Evolutionary conservation across 2,329 filamentous ascomycete genomes (phyloP).

Genomic region (Neopestalotiopsis sp.): DNA sequence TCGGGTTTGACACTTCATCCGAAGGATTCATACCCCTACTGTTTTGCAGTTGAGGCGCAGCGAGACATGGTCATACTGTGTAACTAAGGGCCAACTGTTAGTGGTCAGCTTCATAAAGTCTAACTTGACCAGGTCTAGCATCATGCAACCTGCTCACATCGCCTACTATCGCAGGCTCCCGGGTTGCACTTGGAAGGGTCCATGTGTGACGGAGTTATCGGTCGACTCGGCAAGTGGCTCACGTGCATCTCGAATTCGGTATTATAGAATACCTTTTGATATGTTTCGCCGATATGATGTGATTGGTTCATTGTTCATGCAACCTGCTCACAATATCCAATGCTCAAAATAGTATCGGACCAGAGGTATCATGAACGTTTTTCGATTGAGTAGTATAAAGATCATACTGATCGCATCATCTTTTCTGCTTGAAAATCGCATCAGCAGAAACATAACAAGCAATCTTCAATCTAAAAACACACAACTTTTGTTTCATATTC

Average conservation of each 20-base stretch:
- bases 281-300: neutral
- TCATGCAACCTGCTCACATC: slow-evolving; percentile 42
- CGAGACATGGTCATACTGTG: slow-evolving; percentile 15
- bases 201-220: slow-evolving; percentile 7
- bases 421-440: slow-evolving; percentile 21
- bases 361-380: slow-evolving; percentile 22
- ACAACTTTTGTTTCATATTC: neutral
- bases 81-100: neutral
- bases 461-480: neutral
- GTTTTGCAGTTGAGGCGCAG: slow-evolving; percentile 20
- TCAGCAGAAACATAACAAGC: slow-evolving; percentile 20
- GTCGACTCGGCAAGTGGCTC: slow-evolving; percentile 32
- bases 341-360: slow-evolving; percentile 24
- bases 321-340: slow-evolving; percentile 30
- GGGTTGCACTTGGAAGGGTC: slow-evolving; percentile 15
- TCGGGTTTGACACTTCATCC: slow-evolving; percentile 20
- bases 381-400: slow-evolving; percentile 31
- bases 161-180: slow-evolving; percentile 11
- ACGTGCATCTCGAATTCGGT: slow-evolving; percentile 23
- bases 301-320: slow-evolving; percentile 24
- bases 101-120: slow-evolving; percentile 2
- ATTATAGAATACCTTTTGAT: slow-evolving; percentile 21
- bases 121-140: slow-evolving; percentile 29
- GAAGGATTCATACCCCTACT: slow-evolving; percentile 5
- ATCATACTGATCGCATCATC: slow-evolving; percentile 20